Conservation (phyloP, 495 filamentous ascomycete genomes). For the Aspergillus incahuasiensis region DNA sequence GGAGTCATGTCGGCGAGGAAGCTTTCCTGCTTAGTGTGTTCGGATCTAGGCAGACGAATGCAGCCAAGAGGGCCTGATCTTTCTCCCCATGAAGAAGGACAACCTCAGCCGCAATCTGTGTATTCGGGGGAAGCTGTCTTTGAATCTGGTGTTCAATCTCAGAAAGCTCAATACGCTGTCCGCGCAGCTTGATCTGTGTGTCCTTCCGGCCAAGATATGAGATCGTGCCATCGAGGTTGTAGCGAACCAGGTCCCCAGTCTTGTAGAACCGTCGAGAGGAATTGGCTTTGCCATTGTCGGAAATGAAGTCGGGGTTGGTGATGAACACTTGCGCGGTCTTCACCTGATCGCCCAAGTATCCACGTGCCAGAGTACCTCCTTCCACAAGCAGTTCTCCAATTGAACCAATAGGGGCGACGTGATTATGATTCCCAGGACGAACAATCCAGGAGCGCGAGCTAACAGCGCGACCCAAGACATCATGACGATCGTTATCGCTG, state of each 20-base stretch:
- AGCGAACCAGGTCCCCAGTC: constrained; percentile 30
- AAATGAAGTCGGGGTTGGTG: constrained; percentile 17
- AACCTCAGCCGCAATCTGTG: background rate
- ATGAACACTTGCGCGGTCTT: constrained; percentile 20
- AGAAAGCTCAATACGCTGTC: constrained; percentile 20
- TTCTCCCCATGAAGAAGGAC: background rate
- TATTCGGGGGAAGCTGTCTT: background rate
- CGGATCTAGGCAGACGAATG: background rate
- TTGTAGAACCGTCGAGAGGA: constrained; percentile 10
- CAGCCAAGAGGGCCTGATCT: background rate
- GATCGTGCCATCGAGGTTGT: constrained; percentile 31
- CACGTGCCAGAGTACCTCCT: constrained; percentile 26
- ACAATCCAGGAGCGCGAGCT: background rate
- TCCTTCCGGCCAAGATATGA: constrained; percentile 39
- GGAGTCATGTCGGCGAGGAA: background rate
- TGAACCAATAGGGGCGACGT: constrained; percentile 34
- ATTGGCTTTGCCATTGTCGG: constrained; percentile 7
- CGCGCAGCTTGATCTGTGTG: constrained; percentile 16
- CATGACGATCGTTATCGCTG: background rate
- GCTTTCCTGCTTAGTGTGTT: background rate
- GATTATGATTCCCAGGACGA: background rate
- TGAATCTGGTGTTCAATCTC: constrained; percentile 25
- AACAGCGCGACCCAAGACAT: background rate
- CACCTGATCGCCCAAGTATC: constrained; percentile 16
- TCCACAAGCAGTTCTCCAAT: constrained; percentile 45